Conservation (phyloP, 345 rosid species). For the Psidium guajava region DNA sequence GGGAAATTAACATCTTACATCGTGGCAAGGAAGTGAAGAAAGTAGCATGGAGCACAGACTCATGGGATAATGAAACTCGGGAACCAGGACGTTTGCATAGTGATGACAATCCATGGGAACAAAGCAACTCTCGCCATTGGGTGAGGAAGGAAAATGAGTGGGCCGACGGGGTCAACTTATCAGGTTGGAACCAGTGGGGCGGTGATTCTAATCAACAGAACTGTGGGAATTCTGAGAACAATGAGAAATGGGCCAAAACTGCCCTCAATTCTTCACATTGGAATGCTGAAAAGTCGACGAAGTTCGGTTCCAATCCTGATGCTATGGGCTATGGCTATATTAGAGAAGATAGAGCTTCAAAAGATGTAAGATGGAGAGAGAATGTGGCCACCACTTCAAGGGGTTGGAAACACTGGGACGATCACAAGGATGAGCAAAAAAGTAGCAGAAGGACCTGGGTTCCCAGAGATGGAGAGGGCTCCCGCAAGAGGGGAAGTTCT, state of each 20-base stretch:
- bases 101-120: slow-evolving; percentile 37
- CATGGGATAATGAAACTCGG: slow-evolving; percentile 6
- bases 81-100: slow-evolving; percentile 2
- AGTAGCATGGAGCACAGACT: slow-evolving; percentile 14
- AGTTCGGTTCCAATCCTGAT: background rate
- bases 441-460: slow-evolving; percentile 12
- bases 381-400: slow-evolving; percentile 9
- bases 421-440: slow-evolving; percentile 5
- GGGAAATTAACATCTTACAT: slow-evolving; percentile 15
- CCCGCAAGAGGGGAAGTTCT: slow-evolving; percentile 35
- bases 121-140: slow-evolving; percentile 14
- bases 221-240: background rate
- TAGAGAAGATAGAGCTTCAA: slow-evolving; percentile 1
- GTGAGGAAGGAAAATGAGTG: slow-evolving; percentile 9
- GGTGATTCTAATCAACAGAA: background rate
- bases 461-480: slow-evolving; percentile 18
- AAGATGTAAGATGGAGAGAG: slow-evolving; percentile 15
- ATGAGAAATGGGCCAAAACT: slow-evolving; percentile 11
- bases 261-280: slow-evolving; percentile 12
- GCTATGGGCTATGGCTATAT: slow-evolving; percentile 6
- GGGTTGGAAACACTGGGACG: slow-evolving; percentile 14
- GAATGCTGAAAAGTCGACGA: slow-evolving; percentile 7
- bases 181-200: slow-evolving; percentile 13
- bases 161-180: slow-evolving; percentile 10
- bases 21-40: slow-evolving; percentile 8